phyloP scores from a whole-genome alignment of 129 eudicot genomes.

The Artemisia annua region DNA sequence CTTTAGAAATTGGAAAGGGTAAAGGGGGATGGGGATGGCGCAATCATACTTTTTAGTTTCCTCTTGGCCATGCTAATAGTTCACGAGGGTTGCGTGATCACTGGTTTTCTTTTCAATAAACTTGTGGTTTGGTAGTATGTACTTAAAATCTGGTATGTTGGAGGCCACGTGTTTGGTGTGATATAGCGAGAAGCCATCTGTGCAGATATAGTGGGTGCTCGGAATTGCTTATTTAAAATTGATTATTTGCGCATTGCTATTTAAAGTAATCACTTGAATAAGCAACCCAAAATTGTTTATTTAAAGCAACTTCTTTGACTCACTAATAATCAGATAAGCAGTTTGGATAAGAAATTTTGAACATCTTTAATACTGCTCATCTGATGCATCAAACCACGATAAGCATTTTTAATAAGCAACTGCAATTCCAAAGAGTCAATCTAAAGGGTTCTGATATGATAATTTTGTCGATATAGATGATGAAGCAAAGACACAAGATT shows the following conservation, averaged over 20 bases:
- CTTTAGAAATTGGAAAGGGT: too few species aligned
- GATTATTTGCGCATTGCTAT: too few species aligned
- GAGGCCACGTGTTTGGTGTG: not conserved
- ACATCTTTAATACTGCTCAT: too few species aligned
- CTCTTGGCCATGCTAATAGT: not conserved
- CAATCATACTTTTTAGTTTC: not conserved
- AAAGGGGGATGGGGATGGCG: not conserved
- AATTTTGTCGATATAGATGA: conserved; percentile 58
- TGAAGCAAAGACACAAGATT: conserved; percentile 97
- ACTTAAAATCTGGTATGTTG: not conserved
- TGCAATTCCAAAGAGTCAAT: not conserved
- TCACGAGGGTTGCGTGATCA: not conserved
- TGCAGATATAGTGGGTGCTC: too few species aligned
- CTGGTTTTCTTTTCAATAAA: not conserved
- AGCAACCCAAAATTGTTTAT: too few species aligned
- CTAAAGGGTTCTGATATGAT: not conserved
- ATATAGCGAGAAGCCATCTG: not conserved
- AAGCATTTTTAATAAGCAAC: not conserved
- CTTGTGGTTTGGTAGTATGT: not conserved
- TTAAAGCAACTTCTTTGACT: too few species aligned
- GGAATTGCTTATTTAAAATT: too few species aligned
- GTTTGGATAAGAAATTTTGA: too few species aligned
- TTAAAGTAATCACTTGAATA: too few species aligned
- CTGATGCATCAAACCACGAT: too few species aligned
- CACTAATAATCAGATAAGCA: too few species aligned